Evolutionary conservation across 768 basidiomycete genomes (phyloP).

Genomic region (Epithele typhae): DNA sequence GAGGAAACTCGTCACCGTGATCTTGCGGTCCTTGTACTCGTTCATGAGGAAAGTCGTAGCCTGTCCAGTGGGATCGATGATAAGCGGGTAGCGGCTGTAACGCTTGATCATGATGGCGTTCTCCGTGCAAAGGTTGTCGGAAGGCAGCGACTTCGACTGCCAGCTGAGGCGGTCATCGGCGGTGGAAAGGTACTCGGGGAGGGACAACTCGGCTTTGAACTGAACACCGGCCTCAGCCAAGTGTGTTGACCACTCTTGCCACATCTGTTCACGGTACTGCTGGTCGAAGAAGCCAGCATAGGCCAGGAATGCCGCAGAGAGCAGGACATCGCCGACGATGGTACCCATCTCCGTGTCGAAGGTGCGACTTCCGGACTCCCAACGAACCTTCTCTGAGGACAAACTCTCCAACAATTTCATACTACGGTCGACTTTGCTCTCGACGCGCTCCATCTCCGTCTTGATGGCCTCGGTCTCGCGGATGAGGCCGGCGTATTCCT

Average conservation of each 20-base stretch:
- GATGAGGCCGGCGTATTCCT: slow-evolving; percentile 95
- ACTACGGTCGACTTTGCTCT: slow-evolving; percentile 94
- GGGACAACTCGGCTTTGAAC: slow-evolving; percentile 87
- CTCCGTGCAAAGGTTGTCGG: slow-evolving; percentile 93
- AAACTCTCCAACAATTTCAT: slow-evolving; percentile 93
- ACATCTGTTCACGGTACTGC: slow-evolving; percentile 95
- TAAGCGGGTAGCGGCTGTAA: slow-evolving; percentile 95
- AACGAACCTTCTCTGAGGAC: slow-evolving; percentile 90
- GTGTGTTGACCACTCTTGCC: slow-evolving; percentile 92
- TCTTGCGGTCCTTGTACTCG: slow-evolving; percentile 94
- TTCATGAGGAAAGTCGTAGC: slow-evolving; percentile 92
- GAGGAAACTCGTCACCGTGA: slow-evolving; percentile 96
- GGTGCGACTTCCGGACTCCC: slow-evolving; percentile 92
- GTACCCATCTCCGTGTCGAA: slow-evolving; percentile 99
- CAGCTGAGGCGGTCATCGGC: slow-evolving; percentile 94
- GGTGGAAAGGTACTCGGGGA: slow-evolving; percentile 94
- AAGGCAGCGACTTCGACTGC: slow-evolving; percentile 94
- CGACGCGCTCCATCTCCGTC: slow-evolving; percentile 95
- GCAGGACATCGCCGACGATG: slow-evolving; percentile 92
- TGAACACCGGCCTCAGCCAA: slow-evolving; percentile 85
- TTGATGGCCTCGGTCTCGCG: slow-evolving; percentile 97
- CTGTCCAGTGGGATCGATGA: slow-evolving; percentile 97
- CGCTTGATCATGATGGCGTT: slow-evolving; percentile 99
- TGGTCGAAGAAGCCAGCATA: slow-evolving; percentile 99
- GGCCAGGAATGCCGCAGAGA: slow-evolving; percentile 94